A percentile compares a stretch with the other conserved stretches of the same genome.
Evolutionary conservation across 306 rosid genomes (phyloP).

Genomic region (Alnus glutinosa): DNA sequence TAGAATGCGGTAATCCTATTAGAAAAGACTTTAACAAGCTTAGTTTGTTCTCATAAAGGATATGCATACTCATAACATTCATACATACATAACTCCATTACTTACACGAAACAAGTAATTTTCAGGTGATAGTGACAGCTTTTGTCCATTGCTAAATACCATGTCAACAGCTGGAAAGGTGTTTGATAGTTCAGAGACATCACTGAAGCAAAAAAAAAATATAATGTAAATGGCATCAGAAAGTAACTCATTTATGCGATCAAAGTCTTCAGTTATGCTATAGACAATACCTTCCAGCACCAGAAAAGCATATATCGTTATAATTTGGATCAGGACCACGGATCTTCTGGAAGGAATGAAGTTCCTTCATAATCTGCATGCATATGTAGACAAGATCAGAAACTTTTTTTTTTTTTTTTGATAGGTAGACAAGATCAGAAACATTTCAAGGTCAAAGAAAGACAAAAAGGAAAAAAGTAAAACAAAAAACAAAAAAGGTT

Average conservation of each 20-base stretch:
- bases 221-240: slow-evolving; percentile 33
- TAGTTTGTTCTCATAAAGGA: not conserved
- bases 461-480: not conserved
- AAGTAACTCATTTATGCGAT: slow-evolving; percentile 3
- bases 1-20: not conserved
- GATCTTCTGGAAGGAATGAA: slow-evolving; percentile 56
- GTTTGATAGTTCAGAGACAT: slow-evolving; percentile 56
- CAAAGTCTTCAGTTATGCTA: slow-evolving; percentile 23
- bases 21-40: not conserved
- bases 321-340: slow-evolving; percentile 89
- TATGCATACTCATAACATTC: not conserved
- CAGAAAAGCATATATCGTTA: slow-evolving; percentile 76
- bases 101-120: slow-evolving; percentile 90
- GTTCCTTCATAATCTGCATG: slow-evolving; percentile 71
- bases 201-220: slow-evolving; percentile 49
- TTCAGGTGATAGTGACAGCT: slow-evolving; percentile 83
- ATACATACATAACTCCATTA: slow-evolving; percentile 8
- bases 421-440: not conserved
- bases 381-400: not conserved
- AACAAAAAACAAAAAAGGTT: not conserved
- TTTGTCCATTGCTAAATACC: slow-evolving; percentile 79
- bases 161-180: slow-evolving; percentile 86
- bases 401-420: too few species aligned
- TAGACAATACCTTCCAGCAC: slow-evolving; percentile 67
- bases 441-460: not conserved